Evolutionary conservation across 345 rosid species (phyloP), one percentile per base, ranked within the genome.

Genomic region (Camelina neglecta): DNA sequence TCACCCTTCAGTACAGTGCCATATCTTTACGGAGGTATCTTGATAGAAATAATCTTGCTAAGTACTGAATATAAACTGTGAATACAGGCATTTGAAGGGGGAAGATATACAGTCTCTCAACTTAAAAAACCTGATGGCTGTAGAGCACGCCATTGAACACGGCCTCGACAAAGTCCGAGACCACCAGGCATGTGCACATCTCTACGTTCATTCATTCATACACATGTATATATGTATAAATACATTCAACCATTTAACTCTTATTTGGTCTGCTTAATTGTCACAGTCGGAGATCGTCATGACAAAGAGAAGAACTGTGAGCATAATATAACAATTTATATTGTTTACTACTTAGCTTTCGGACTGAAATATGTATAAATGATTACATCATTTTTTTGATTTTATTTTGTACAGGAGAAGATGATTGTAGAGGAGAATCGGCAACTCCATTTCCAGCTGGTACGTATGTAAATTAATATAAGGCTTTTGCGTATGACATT

Each of bases 101-200:
- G 87, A 88, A 67, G 93, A 90, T 59, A 82, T 93, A 67, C 78
- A 83, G 29, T 87, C 94, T 60, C 80, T 89, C 83, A 78, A 83
- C 77, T 75, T 82, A 65, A 84, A 73, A 65, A 93, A 88, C 70
- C 78, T 92, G 42, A 77, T 82, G 59, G 81, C 70, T 33, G 66
- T 90, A 53, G 93, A 90, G 77, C 88, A 85, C n/a, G 90, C 83
- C n/a, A 83, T 93, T 6, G 87, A 90, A 58, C 83, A 79, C 49
- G 97, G 97, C 74, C 89, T 88, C 21, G 73, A 76, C 45, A 53
- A 71, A 38, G 56, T 90, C 72, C 85, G 91, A 21, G 81, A 84
- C 21, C 80, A 84, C 54, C 81, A 84, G 93, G 93, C 69, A 59
- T 67, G 83, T 35, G 38, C 2, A 35, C 33, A 53, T 69, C 6